A percentile compares a stretch with the other conserved stretches of the same genome.
Conservation (phyloP, 805 yeast species). For the Tetrapisispora phaffii region DNA sequence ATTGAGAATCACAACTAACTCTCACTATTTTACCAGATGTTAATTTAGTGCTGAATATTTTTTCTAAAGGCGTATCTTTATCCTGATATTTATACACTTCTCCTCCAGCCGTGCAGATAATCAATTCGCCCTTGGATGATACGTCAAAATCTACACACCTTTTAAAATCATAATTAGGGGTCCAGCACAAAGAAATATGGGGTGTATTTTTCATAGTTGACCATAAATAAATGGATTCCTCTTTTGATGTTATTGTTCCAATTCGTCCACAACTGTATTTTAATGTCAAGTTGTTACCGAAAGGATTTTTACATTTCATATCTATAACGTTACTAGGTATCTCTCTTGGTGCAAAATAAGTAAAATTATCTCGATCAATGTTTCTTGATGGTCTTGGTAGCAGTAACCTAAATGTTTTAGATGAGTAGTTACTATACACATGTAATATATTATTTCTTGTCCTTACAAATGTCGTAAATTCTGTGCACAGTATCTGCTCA, state of each 20-base stretch:
- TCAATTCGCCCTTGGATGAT: conserved; percentile 55
- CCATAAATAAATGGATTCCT: conserved; percentile 21
- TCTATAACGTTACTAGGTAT: conserved; percentile 25
- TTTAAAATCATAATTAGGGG: conserved; percentile 44
- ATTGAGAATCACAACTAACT: conserved; percentile 58
- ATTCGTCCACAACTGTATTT: conserved; percentile 54
- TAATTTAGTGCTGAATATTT: conserved; percentile 29
- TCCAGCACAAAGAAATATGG: conserved; percentile 49
- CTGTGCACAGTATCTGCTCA: conserved; percentile 52
- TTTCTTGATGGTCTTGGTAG: conserved; percentile 21
- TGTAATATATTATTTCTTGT: conserved; percentile 51
- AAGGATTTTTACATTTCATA: conserved; percentile 22
- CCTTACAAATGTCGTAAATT: conserved; percentile 58
- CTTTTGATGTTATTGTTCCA: conserved; percentile 24
- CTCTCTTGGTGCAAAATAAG: conserved; percentile 27
- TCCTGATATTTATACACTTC: conserved; percentile 39
- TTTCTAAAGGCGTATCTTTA: conserved; percentile 10
- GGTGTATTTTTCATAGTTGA: conserved; percentile 33
- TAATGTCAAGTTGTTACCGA: conserved; percentile 38
- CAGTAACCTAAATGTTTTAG: conserved; percentile 40
- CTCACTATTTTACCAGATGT: conserved; percentile 29
- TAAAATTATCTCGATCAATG: conserved; percentile 27
- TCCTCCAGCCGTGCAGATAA: conserved; percentile 62
- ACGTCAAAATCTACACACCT: conserved; percentile 49
- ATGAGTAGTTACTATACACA: conserved; percentile 48